phyloP scores from a whole-genome alignment of 2,329 filamentous ascomycete species.

The Cadophora gregata region DNA sequence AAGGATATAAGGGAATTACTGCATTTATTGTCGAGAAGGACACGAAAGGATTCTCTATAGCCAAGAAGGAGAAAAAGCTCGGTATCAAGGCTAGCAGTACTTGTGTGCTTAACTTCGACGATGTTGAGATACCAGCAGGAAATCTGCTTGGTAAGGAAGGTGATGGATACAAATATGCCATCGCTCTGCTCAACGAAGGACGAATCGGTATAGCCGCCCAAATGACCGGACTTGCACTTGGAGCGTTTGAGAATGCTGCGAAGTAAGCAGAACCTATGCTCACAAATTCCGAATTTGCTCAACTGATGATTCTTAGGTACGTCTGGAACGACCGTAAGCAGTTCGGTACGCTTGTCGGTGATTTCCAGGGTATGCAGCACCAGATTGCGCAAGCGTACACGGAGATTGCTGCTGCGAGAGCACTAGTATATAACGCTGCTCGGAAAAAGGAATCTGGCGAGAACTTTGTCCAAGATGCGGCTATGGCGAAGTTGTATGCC shows the following conservation, averaged over 20 bases:
- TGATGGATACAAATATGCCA: conserved; percentile 97
- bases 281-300: neutral
- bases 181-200: conserved; percentile 91
- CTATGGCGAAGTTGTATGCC: conserved; percentile 96
- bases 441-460: conserved; percentile 98
- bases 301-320: conserved; percentile 60
- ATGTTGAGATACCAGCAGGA: conserved; percentile 86
- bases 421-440: conserved; percentile 93
- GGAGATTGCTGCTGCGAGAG: conserved; percentile 89
- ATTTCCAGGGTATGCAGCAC: conserved; percentile 99
- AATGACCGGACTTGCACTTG: conserved; percentile 96
- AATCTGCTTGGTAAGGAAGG: conserved; percentile 89
- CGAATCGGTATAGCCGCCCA: conserved; percentile 97
- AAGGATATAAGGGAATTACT: conserved; percentile 96
- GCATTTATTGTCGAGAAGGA: conserved; percentile 95
- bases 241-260: conserved; percentile 93
- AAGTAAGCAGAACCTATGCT: conserved; percentile 53
- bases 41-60: conserved; percentile 87
- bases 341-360: conserved; percentile 90
- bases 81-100: conserved; percentile 96
- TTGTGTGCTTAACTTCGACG: conserved; percentile 96
- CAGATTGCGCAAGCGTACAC: conserved; percentile 96
- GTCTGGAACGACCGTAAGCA: conserved; percentile 99
- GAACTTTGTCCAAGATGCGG: conserved; percentile 93
- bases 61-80: conserved; percentile 99